Conservation (phyloP, 202 grass and related monocot genomes). For the Panicum virgatum region DNA sequence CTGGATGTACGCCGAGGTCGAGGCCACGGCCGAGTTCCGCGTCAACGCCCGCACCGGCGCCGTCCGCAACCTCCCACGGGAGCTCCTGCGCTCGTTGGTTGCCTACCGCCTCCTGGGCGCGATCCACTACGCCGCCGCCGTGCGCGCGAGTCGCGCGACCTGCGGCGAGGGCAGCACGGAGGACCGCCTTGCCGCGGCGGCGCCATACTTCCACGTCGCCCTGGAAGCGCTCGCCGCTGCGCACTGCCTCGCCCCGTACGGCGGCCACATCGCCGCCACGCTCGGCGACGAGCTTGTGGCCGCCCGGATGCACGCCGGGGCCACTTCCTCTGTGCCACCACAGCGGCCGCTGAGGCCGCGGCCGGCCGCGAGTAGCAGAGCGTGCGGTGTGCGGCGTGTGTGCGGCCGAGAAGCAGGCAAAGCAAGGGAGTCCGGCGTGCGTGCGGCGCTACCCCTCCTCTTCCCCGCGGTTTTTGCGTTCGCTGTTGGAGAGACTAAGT, state of each 20-base stretch:
- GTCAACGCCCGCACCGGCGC: background rate
- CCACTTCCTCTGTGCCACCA: no score
- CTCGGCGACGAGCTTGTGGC: conserved; percentile 8
- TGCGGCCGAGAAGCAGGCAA: no score
- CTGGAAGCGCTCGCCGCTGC: background rate
- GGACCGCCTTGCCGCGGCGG: background rate
- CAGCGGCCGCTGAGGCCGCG: no score
- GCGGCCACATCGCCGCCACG: conserved; percentile 26
- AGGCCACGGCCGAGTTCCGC: no score
- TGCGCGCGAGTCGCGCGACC: background rate
- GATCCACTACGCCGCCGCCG: conserved; percentile 14
- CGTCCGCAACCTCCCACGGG: no score
- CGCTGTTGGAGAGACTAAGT: no score
- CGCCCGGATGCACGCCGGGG: background rate
- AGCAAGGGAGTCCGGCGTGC: no score
- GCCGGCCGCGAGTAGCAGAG: no score
- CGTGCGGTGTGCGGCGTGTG: no score
- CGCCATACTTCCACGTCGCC: background rate
- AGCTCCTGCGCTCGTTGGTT: background rate
- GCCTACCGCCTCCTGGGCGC: conserved; percentile 21
- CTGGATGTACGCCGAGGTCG: no score
- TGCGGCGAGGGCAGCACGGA: background rate
- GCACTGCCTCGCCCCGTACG: conserved; percentile 10
- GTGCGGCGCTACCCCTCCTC: no score
- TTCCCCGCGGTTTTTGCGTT: no score